phyloP scores from a whole-genome alignment of 1,139 yeast genomes.

The Groenewaldozyma sp. region DNA sequence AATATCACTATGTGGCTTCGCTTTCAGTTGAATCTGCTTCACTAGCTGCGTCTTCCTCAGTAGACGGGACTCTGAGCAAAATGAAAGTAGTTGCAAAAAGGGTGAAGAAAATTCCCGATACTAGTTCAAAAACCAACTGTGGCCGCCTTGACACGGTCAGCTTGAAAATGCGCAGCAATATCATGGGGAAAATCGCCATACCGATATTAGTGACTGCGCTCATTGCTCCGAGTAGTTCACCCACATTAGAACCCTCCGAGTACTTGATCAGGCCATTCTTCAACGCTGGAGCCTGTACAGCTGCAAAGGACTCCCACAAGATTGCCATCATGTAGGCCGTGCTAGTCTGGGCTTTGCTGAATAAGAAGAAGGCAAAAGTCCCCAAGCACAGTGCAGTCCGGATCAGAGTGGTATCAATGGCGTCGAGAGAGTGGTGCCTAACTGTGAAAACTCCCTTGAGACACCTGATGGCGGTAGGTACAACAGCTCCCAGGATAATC shows the following conservation, averaged over 20 bases:
- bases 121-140: constrained; percentile 22
- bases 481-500: constrained; percentile 32
- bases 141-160: constrained; percentile 25
- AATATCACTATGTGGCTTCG: too few relatives aligned
- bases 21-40: too few relatives aligned
- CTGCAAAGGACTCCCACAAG: constrained; percentile 41
- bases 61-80: background rate
- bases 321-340: constrained; percentile 24
- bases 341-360: constrained; percentile 30
- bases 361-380: constrained; percentile 34
- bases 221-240: constrained; percentile 29
- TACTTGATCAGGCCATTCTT: constrained; percentile 45
- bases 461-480: constrained; percentile 30
- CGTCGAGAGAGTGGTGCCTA: constrained; percentile 37
- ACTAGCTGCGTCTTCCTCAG: constrained; percentile 1
- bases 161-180: constrained; percentile 23
- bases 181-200: constrained; percentile 23
- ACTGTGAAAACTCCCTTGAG: constrained; percentile 1
- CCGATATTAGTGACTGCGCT: constrained; percentile 23
- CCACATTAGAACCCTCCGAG: constrained; percentile 28
- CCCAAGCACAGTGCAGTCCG: constrained; percentile 35
- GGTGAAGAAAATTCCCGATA: constrained; percentile 13
- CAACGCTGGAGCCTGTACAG: constrained; percentile 40
- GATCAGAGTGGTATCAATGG: constrained; percentile 43
- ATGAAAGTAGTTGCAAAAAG: constrained; percentile 12